Evolutionary conservation across 2,329 filamentous ascomycete genomes (phyloP), one percentile per base, ranked within the genome.

Genomic region (Fusarium multiceps): DNA sequence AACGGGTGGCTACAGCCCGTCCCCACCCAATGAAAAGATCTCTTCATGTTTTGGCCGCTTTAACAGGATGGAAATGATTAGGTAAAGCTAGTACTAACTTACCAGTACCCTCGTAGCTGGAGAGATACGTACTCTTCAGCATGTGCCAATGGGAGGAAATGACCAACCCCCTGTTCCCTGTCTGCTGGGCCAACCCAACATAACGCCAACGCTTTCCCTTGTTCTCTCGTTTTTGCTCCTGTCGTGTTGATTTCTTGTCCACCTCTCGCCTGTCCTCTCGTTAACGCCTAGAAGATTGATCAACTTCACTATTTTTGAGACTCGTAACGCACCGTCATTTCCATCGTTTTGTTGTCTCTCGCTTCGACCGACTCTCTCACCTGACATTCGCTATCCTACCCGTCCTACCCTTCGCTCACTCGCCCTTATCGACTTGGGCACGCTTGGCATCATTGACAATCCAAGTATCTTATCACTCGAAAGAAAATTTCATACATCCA

Each of bases 171-270:
- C 37, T 60, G 62, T 45, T 63, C 43, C 47, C 37, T 27, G 49
- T 37, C 59, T 71, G 59, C 68, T 71, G 68, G 63, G 68, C 68
- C 68, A 71, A 71, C 55, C 63, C 43, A 59, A 49, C 63, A 68
- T 66, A 59, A 70, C 68, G 47, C 68, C 68, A 68, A 55, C 68
- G 59, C 68, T 61, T 71, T 70, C 47, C 68, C 68, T 56, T 70
- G 62, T 63, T 56, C 58, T 58, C 63, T 56, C 65, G 63, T 59
- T 61, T 69, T 58, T 53, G 25, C 58, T 68, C 28, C 59, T 49
- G 40, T 57, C 28, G 55, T 46, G 48, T 57, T 58, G 55, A 60
- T 58, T 71, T 63, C 59, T 55, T 55, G 61, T 59, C 59, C 45
- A 57, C 66, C 45, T 49, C 57, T 70, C 66, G 61, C 51, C 60